Base-by-base conservation (phyloP, 805 yeast species). In the Suhomyces tanzawaensis region DNA sequence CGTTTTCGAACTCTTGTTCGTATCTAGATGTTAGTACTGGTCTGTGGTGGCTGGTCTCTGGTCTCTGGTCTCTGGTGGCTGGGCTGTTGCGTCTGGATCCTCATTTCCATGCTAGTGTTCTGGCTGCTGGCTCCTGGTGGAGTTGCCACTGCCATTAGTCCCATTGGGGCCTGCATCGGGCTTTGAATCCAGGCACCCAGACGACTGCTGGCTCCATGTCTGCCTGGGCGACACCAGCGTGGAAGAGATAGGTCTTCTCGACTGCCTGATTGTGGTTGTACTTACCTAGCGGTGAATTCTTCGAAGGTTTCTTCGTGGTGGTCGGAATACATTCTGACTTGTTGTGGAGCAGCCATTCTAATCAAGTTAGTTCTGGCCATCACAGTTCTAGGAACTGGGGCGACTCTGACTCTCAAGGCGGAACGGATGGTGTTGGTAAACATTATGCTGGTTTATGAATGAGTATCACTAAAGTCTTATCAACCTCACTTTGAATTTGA, bases 1-100 rank as follows among this genome's bases (percentile, higher is more conserved):
- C 95, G 64, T 85, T 88, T 54, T 93, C 97, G 58, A 93, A 93
- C 65, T 93, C 97, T 71, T 88, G 85, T 74, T 88, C 96, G 73
- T 79, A 87, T 79, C 90, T 81, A 47, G 3, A 40, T 23, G 71
- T 66, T 60, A 63, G 68, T 57, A 48, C 25, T 15, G n/a, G n/a
- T n/a, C n/a, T n/a, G n/a, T n/a, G n/a, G n/a, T n/a, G n/a, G n/a
- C n/a, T n/a, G n/a, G n/a, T n/a, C n/a, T n/a, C n/a, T n/a, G n/a
- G n/a, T n/a, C n/a, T n/a, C n/a, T n/a, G n/a, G n/a, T n/a, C n/a
- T n/a, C n/a, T n/a, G n/a, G n/a, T n/a, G n/a, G n/a, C n/a, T n/a
- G n/a, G n/a, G n/a, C n/a, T n/a, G n/a, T n/a, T n/a, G n/a, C n/a
- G n/a, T n/a, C n/a, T n/a, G n/a, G n/a, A n/a, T n/a, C n/a, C n/a